Base-by-base conservation (phyloP, 805 yeast genomes). In the Blastobotrys terrestris region DNA sequence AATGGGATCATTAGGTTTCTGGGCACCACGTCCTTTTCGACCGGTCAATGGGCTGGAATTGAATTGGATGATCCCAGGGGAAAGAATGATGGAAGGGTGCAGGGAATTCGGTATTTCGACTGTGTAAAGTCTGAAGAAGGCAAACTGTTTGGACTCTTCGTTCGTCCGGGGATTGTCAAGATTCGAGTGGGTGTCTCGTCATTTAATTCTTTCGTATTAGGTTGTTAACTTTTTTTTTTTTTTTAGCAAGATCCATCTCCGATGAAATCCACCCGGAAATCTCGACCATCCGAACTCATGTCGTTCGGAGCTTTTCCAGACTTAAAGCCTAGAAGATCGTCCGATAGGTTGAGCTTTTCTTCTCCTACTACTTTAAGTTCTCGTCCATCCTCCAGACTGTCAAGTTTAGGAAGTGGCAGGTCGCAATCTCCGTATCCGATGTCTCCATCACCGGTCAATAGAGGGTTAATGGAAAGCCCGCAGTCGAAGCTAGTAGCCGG, bases 61-160 rank as follows among this genome's bases (percentile, higher is more conserved):
- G 87, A 84, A 60, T 81, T 91, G 55, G 92, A 86, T 58, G 86
- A 83, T 56, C 90, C 97, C 0, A 77, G 77, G 2, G 98, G 98
- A 2, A 87, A 85, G 66, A 89, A 91, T 62, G 79, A 88, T 63
- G 98, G 98, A 0, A 69, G 79, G 18, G 74, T 89, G 31, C 80
- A 80, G 31, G 90, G 87, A 0, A 64, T 60, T 0, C 61, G 72
- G 39, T 77, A 85, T 58, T 91, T 92, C 64, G 63, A 70, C 2
- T 58, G 58, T 0, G 75, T 77, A n/a, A 21, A 39, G 19, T 20
- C 22, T 13, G 50, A 39, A 3, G 45, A 35, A 21, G 35, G 35
- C 8, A 5, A 26, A 26, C 40, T 50, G 19, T 82, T 87, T 60
- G 97, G 97, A 3, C 81, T 88, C 7, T 88, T 92, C 67, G 81